Evolutionary conservation across 2,329 filamentous ascomycete genomes (phyloP), one percentile per base, ranked within the genome.

Genomic region (Xylariaceae sp.): DNA sequence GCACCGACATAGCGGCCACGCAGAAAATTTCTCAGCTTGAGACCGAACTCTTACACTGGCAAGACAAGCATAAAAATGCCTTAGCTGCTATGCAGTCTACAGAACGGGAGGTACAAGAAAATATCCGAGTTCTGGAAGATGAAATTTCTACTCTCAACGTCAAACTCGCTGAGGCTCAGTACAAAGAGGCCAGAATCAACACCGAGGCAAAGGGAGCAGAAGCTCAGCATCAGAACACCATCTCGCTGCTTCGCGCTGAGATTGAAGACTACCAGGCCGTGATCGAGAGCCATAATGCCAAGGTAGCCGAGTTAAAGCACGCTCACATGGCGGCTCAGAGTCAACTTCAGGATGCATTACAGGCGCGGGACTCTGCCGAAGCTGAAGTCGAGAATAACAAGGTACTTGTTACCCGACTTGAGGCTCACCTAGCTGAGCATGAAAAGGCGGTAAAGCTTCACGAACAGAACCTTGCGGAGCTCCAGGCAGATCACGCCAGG

Each of bases 211-310:
- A 73, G 57, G 81, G 84, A 61, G 76, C 73, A 2, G 75, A 81
- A 42, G 73, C 73, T 47, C 80, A 82, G 69, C 85, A 90, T 62
- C 77, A 87, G 59, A 78, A 82, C 42, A 75, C 87, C 52, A 76
- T 89, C 39, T 76, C 79, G 42, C 79, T 78, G 50, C 75, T 97
- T 48, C 88, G 89, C 63, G 80, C 76, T 60, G 88, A 96, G 71
- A 87, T 97, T 56, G 86, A 92, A 55, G 86, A 91, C 70, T 92
- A 96, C 75, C 92, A 89, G 75, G 77, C 81, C 2, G 83, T 89
- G 44, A 87, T 95, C 67, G 81, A 82, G 63, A 81, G 78, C 65
- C 90, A 92, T 67, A 79, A 85, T 10, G 72, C 81, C 45, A 89
- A 87, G 67, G 86, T 96, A 35, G 80, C 85, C 2, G 83, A 89